Base-by-base conservation (phyloP, 495 filamentous ascomycete species). In the Glarea lozoyensis region DNA sequence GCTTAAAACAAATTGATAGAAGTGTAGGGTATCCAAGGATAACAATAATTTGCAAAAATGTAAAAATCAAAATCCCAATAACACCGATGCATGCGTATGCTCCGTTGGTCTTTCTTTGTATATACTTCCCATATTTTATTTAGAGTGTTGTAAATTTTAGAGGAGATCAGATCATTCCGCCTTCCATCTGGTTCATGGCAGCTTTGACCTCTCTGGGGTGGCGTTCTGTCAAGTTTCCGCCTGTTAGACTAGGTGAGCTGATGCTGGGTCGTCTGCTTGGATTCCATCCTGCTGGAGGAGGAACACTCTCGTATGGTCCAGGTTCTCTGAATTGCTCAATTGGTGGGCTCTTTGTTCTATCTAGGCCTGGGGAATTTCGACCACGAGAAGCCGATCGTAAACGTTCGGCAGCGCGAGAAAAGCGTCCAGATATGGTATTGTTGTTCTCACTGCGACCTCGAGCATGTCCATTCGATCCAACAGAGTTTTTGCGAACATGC, bases 361-460 rank as follows among this genome's bases (percentile, higher is more conserved):
- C 52, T 56, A 40, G 31, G 40, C 39, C 55, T 31, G 46, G 58
- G 38, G 47, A 60, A 21, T 66, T 66, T 10, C 68, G 55, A 1
- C 75, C 72, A 20, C 82, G 73, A 57, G 74, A 81, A 13, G 68
- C 77, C n/a, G 77, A 81, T 13, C 81, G 71, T 66, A 86, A 77
- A 12, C 82, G 72, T 39, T 78, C 76, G 0, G 82, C 80, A 6
- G 83, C 67, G 11, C 79, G 79, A 44, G 73, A 70, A 57, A 87
- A 66, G 24, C 81, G 78, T 13, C 69, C 72, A 18, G 72, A 64
- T 40, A 84, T 68, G 37, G 60, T 65, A 41, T 79, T 83, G 50
- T 86, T 82, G 25, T 68, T 76, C 44, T 71, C 72, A 60, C 78
- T 86, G 21, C 78, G 67, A 2, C 81, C 81, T 15, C 84, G 75